phyloP scores from a whole-genome alignment of 2,329 filamentous ascomycete species.

The Lithohypha guttulata region DNA sequence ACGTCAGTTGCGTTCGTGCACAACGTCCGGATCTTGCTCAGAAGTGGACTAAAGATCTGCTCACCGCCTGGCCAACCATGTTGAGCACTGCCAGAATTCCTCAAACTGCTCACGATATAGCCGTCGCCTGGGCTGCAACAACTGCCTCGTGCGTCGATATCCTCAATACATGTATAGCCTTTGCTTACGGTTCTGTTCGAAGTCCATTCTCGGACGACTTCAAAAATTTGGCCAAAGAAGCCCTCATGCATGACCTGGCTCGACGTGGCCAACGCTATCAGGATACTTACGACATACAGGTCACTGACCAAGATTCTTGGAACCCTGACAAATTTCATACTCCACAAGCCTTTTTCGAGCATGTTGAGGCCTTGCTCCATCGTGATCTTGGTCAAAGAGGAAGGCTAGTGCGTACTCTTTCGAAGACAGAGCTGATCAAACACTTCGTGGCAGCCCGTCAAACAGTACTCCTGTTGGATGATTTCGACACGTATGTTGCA shows the following conservation, averaged over 20 bases:
- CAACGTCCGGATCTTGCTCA: slow-evolving; percentile 4
- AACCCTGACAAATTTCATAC: too few species aligned
- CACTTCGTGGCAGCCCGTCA: too few species aligned
- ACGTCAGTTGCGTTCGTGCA: neutral
- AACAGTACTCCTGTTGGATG: neutral
- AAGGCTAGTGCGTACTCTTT: too few species aligned
- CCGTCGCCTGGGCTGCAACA: neutral
- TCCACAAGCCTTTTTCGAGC: too few species aligned
- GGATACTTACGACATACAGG: too few species aligned
- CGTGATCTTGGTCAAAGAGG: too few species aligned
- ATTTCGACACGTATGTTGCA: neutral
- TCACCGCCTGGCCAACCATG: neutral
- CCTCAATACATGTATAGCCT: neutral
- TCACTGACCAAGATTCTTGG: too few species aligned
- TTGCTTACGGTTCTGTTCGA: slow-evolving; percentile 3
- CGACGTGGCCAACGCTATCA: neutral
- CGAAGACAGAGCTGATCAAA: too few species aligned
- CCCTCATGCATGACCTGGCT: neutral
- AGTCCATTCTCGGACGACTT: slow-evolving; percentile 1
- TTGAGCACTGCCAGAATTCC: neutral
- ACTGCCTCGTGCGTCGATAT: neutral
- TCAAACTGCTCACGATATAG: neutral
- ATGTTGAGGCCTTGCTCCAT: too few species aligned
- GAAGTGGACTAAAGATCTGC: slow-evolving; percentile 6
- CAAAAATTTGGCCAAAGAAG: neutral